These are phyloP conservation scores for Chlorella sp. DNA, from an alignment of 139 green algal species.

Conservation along the genomic window DNA sequence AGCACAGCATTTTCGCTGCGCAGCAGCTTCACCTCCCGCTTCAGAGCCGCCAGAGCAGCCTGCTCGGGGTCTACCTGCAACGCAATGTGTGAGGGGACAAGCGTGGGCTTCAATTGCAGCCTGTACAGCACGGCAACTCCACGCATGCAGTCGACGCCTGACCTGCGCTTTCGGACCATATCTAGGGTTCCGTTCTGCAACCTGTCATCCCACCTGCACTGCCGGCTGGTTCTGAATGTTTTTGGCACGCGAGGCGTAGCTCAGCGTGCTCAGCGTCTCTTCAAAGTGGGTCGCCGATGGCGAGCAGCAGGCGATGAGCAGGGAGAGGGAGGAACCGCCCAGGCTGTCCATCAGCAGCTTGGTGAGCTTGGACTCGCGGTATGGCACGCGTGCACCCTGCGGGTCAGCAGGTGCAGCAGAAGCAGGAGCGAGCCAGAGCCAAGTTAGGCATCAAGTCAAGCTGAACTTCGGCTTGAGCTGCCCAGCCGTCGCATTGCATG, in stretches of 20 bases:
- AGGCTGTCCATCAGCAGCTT: conserved; percentile 65
- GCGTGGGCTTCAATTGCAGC: background rate
- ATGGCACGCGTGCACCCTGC: conserved; percentile 33
- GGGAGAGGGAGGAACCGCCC: conserved; percentile 60
- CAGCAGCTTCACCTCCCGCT: conserved; percentile 82
- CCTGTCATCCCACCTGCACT: conserved; percentile 50
- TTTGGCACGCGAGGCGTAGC: conserved; percentile 88
- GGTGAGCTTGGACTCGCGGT: conserved; percentile 63
- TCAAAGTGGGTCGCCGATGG: conserved; percentile 55
- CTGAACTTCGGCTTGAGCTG: too few species aligned
- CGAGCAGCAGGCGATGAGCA: conserved; percentile 94
- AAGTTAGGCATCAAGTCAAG: background rate
- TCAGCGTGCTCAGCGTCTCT: conserved; percentile 89
- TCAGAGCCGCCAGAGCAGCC: conserved; percentile 60
- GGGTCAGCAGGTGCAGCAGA: background rate
- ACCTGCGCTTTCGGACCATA: background rate
- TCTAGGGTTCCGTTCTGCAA: background rate
- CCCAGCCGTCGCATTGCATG: too few species aligned
- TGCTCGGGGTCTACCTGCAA: conserved; percentile 57
- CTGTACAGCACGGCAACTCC: background rate
- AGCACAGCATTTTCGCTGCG: conserved; percentile 64
- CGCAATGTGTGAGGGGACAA: background rate
- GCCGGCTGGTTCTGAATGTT: conserved; percentile 84
- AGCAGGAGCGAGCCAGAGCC: background rate
- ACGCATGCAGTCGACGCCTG: background rate